Conservation (phyloP, 2,329 filamentous ascomycete species). For the Colletotrichum cuscutae region DNA sequence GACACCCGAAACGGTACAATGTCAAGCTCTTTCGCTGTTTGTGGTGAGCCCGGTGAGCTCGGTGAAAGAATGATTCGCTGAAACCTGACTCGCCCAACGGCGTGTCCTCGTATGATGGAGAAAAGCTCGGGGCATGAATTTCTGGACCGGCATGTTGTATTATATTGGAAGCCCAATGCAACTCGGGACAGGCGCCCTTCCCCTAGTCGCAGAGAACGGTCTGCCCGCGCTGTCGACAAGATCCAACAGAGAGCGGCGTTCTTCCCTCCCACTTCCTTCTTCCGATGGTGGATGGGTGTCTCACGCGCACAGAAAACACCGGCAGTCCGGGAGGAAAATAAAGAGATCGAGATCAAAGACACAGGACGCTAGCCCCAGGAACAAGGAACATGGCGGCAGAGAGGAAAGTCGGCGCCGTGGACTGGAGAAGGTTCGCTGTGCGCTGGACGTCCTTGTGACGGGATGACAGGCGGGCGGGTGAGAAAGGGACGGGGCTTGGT, state of each 20-base stretch:
- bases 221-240: not conserved
- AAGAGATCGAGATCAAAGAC: slow-evolving; percentile 21
- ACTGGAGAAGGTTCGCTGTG: not conserved
- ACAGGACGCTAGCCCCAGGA: slow-evolving; percentile 15
- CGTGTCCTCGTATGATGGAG: not conserved
- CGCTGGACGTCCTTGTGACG: not conserved
- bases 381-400: not conserved
- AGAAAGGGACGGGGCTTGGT: not conserved
- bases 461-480: not conserved
- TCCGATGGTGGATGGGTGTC: not conserved
- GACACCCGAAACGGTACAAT: not conserved
- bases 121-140: not conserved
- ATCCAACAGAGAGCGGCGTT: not conserved
- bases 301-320: not conserved
- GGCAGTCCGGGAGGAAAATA: not conserved
- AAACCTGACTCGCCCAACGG: slow-evolving; percentile 3
- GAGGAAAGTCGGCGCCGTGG: not conserved
- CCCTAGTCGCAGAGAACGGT: not conserved
- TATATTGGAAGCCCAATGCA: not conserved
- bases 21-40: too few relatives aligned
- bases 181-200: not conserved
- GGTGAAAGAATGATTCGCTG: slow-evolving; percentile 5
- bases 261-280: not conserved
- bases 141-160: not conserved
- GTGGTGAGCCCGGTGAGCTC: not conserved